Percentiles rank a stretch among this genome's conserved stretches.
Conservation (phyloP, 106 monocot species). For the Phalaenopsis equestris region DNA sequence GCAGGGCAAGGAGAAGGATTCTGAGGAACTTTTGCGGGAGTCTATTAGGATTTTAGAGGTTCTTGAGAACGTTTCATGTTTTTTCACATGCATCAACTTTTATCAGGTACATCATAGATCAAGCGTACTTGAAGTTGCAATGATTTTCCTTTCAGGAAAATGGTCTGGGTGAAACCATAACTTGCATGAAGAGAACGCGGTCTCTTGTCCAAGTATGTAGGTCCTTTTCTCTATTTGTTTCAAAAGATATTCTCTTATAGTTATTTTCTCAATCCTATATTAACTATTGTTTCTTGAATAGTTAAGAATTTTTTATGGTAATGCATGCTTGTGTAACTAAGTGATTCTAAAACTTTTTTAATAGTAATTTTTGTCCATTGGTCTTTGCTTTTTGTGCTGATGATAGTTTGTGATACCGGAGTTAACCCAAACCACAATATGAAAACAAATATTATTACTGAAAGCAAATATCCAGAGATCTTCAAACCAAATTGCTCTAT, state of each 20-base stretch:
- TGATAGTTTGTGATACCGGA: neutral
- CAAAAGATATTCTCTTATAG: neutral
- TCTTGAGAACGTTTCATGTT: slow-evolving; percentile 7
- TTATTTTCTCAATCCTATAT: neutral
- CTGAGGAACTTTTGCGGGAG: slow-evolving; percentile 58
- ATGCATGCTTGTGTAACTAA: neutral
- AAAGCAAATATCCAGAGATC: too few species aligned
- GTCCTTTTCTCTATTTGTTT: neutral
- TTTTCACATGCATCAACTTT: neutral
- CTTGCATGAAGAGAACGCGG: slow-evolving; percentile 65
- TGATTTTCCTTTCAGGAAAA: slow-evolving; percentile 42
- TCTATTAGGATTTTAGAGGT: slow-evolving; percentile 97
- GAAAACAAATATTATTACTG: too few species aligned
- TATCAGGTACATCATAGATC: neutral
- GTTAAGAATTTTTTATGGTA: neutral
- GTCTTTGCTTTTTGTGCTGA: neutral
- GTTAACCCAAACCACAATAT: too few species aligned
- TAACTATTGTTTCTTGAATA: neutral
- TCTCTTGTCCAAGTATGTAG: slow-evolving; percentile 62
- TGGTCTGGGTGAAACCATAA: slow-evolving; percentile 69
- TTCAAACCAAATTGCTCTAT: too few species aligned
- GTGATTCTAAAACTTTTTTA: neutral
- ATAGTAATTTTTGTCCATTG: neutral
- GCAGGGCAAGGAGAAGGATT: slow-evolving; percentile 72
- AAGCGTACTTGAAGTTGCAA: neutral